phyloP scores from a whole-genome alignment of 2,329 filamentous ascomycete genomes.

The Penicillium brasilianum region DNA sequence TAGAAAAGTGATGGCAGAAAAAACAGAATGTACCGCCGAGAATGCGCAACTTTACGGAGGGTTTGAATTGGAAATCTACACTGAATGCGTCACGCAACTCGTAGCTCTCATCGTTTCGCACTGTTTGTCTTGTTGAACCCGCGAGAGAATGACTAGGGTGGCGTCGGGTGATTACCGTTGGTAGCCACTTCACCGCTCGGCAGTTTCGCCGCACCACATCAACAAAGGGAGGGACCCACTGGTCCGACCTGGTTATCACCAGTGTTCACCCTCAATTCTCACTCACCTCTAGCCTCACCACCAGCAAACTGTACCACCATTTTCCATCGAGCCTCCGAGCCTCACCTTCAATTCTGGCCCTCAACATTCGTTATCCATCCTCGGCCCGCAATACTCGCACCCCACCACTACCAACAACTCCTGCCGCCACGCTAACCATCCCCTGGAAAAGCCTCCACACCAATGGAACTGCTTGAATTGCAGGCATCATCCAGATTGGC shows the following conservation, averaged over 20 bases:
- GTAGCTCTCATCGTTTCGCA: too few relatives aligned
- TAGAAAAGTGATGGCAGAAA: neutral
- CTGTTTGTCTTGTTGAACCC: too few relatives aligned
- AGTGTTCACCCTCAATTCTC: neutral
- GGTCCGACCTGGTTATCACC: neutral
- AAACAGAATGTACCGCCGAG: neutral
- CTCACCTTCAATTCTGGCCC: neutral
- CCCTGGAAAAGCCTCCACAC: neutral
- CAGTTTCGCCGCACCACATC: too few relatives aligned
- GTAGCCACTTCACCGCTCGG: too few relatives aligned
- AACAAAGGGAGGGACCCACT: neutral
- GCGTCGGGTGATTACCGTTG: too few relatives aligned
- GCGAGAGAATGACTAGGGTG: too few relatives aligned
- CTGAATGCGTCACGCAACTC: too few relatives aligned
- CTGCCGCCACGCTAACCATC: neutral
- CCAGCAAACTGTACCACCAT: neutral
- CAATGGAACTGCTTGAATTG: conserved; percentile 2
- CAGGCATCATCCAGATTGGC: conserved; percentile 1
- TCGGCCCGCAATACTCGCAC: conserved; percentile 1
- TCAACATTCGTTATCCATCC: neutral
- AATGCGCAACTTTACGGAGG: neutral
- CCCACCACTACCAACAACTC: neutral
- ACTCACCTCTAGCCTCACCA: neutral
- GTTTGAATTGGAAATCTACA: neutral
- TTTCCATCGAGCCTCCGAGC: neutral